Percentiles rank a stretch among this genome's conserved stretches.
phyloP scores from a whole-genome alignment of 2,329 filamentous ascomycete species.

The Ophiocordyceps camponoti-floridani region DNA sequence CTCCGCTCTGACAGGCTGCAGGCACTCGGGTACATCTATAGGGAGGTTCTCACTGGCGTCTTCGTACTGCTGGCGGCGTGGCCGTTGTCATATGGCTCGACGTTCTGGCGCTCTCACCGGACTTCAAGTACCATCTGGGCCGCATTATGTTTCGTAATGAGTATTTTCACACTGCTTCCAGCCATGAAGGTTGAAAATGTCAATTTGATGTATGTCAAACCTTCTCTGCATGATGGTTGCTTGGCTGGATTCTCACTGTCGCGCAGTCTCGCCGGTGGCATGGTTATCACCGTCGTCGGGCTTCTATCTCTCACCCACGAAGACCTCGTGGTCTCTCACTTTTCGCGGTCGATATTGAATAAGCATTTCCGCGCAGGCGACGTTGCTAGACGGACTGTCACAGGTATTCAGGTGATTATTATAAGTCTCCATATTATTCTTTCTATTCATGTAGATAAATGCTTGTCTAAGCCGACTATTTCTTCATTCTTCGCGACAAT shows the following conservation, averaged over 20 bases:
- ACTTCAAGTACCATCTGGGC: slow-evolving; percentile 54
- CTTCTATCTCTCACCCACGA: slow-evolving; percentile 68
- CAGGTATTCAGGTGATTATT: slow-evolving; percentile 42
- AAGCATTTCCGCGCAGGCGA: slow-evolving; percentile 13
- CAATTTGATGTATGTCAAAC: slow-evolving; percentile 46
- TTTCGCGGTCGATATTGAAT: slow-evolving; percentile 9
- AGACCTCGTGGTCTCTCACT: slow-evolving; percentile 34
- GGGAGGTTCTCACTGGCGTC: slow-evolving; percentile 68
- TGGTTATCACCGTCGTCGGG: slow-evolving; percentile 61
- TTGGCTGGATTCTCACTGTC: not conserved
- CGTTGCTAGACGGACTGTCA: slow-evolving; percentile 35
- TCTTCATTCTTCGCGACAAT: not conserved
- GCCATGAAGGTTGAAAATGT: slow-evolving; percentile 72
- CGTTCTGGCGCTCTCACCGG: slow-evolving; percentile 51
- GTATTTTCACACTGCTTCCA: slow-evolving; percentile 73
- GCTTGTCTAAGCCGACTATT: not conserved
- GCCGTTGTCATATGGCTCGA: slow-evolving; percentile 55
- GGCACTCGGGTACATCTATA: slow-evolving; percentile 83
- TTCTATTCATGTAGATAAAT: not conserved
- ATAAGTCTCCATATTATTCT: not conserved
- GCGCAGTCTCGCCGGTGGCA: slow-evolving; percentile 51
- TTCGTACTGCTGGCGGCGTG: slow-evolving; percentile 64
- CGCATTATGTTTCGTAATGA: slow-evolving; percentile 65
- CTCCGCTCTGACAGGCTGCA: slow-evolving; percentile 14
- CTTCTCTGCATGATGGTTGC: not conserved